phyloP scores from a whole-genome alignment of 2,329 filamentous ascomycete species.

The Emmonsia crescens region DNA sequence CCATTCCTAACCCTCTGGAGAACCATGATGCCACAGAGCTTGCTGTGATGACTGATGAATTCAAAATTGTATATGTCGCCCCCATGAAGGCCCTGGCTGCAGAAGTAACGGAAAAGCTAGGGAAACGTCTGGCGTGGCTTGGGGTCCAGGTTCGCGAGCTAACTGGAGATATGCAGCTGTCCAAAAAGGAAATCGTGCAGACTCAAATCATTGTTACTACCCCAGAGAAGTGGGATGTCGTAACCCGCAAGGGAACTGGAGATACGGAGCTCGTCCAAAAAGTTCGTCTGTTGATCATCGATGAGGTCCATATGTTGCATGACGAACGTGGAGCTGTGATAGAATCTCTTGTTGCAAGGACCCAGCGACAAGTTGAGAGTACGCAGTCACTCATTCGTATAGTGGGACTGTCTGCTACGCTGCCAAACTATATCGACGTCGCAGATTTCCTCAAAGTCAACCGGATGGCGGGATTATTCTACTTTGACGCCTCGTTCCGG shows the following conservation, averaged over 20 bases:
- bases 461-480: constrained; percentile 82
- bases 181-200: constrained; percentile 87
- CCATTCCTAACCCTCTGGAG: constrained; percentile 67
- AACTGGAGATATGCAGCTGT: constrained; percentile 97
- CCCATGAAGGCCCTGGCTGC: constrained; percentile 98
- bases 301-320: constrained; percentile 99
- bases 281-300: constrained; percentile 88
- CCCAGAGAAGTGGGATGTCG: constrained; percentile 98
- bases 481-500: constrained; percentile 91
- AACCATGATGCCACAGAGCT: constrained; percentile 65
- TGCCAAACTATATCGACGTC: constrained; percentile 95
- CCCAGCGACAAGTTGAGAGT: constrained; percentile 91
- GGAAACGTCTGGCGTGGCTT: constrained; percentile 85
- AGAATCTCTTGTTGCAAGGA: constrained; percentile 89
- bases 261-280: constrained; percentile 98
- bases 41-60: constrained; percentile 70
- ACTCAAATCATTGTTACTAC: constrained; percentile 98
- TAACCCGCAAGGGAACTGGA: constrained; percentile 91
- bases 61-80: constrained; percentile 97
- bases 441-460: constrained; percentile 97
- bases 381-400: constrained; percentile 96
- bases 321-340: constrained; percentile 93
- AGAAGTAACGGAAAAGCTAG: constrained; percentile 89
- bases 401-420: constrained; percentile 83
- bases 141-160: constrained; percentile 86